Evolutionary conservation across 768 basidiomycete species (phyloP).

Genomic region (Clitopilus passeckerianus): DNA sequence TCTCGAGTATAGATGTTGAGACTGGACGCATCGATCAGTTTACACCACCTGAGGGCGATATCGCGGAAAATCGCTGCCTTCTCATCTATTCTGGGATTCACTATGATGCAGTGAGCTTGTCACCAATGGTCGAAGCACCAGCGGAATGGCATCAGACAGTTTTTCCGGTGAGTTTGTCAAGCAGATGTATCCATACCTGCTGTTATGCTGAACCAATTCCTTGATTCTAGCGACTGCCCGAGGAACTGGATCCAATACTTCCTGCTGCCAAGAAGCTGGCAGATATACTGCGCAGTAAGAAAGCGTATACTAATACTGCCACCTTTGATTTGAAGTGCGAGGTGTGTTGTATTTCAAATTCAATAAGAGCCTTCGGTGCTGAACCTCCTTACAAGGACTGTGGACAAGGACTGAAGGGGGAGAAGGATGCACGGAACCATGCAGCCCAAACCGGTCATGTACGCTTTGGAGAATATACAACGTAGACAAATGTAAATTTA

Average conservation of each 20-base stretch:
- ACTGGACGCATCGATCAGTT: constrained; percentile 88
- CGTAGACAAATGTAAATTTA: background rate
- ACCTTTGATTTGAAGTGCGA: constrained; percentile 91
- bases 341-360: constrained; percentile 35
- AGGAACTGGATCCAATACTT: constrained; percentile 49
- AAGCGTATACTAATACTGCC: constrained; percentile 86
- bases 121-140: constrained; percentile 73
- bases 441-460: constrained; percentile 85
- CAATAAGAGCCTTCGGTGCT: background rate
- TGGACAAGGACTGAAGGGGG: constrained; percentile 82
- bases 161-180: constrained; percentile 44
- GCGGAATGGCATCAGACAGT: constrained; percentile 87
- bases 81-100: constrained; percentile 96
- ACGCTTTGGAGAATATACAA: constrained; percentile 74
- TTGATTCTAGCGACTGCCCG: constrained; percentile 19
- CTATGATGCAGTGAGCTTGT: constrained; percentile 86
- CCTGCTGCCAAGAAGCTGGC: constrained; percentile 69
- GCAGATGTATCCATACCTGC: background rate
- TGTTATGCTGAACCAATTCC: background rate
- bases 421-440: constrained; percentile 89
- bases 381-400: constrained; percentile 50
- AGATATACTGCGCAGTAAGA: constrained; percentile 63
- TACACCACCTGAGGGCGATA: constrained; percentile 42
- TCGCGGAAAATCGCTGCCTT: constrained; percentile 47
- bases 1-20: constrained; percentile 87